Base-by-base conservation (phyloP, 495 filamentous ascomycete genomes). In the Penicillium alfredii region DNA sequence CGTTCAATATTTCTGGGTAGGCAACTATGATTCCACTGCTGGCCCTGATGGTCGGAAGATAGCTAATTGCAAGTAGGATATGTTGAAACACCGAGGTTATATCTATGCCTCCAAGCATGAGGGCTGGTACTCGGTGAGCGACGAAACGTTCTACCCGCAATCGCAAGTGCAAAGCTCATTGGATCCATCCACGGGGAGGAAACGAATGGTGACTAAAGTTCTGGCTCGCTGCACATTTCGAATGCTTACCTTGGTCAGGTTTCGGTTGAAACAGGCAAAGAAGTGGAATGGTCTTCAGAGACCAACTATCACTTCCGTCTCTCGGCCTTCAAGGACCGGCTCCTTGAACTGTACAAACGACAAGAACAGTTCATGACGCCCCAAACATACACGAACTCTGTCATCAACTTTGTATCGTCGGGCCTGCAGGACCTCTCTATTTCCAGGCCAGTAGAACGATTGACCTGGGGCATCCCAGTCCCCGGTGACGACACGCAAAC, bases 61-160 rank as follows among this genome's bases (percentile, higher is more conserved):
- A 15, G 20, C 40, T 56, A 42, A 58, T 45, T 13, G 21, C 0
- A 7, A 27, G 16, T 38, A 77, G 76, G 65, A 73, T 38, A 69
- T 86, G 60, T 66, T 98, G 27, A 60, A 73, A 45, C 79, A 88
- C 31, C 68, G 75, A 30, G 88, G 82, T 5, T 78, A 82, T 46
- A 88, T 97, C 36, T 98, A 97, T 61, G 73, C 77, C 24, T 71
- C 74, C 6, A 89, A 86, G 50, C 93, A 97, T 53, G 78, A 84
- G 49, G 92, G 92, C 6, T 98, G 92, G 92, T 98, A 98, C 55
- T 92, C 82, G 33, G 84, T 98, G 32, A 83, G 84, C 60, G 92
- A 98, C 56, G 92, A 98, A 68, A 88, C 90, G 8, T 98, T 90
- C 58, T 96, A 95, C 55, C 87, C 92, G 4, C 73, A 80, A 32